Percentiles rank a stretch among this genome's conserved stretches.
phyloP scores from a whole-genome alignment of 176 grass and related monocot genomes.

The Lolium multiflorum region DNA sequence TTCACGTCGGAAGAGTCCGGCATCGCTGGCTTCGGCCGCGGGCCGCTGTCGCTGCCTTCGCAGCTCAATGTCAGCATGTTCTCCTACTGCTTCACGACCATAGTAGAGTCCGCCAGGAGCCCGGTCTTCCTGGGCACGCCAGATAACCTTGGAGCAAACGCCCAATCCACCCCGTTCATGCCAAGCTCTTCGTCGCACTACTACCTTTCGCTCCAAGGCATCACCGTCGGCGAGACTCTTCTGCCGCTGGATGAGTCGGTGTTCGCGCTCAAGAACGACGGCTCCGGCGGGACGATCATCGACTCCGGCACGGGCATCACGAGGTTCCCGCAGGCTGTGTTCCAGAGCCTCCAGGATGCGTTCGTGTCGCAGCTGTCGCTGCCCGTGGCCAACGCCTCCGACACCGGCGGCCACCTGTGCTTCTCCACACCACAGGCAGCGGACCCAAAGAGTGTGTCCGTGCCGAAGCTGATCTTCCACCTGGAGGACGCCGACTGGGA shows the following conservation, averaged over 20 bases:
- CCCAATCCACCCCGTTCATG: conserved; percentile 47
- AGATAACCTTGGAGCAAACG: conserved; percentile 15
- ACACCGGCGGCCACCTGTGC: neutral
- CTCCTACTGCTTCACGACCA: conserved; percentile 66
- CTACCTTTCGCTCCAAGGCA: conserved; percentile 50
- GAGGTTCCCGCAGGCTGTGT: no score
- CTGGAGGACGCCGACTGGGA: conserved; percentile 52
- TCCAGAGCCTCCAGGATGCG: no score
- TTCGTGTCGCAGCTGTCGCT: no score
- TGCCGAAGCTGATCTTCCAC: conserved; percentile 58
- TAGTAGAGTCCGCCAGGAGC: no score
- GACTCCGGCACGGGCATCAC: no score
- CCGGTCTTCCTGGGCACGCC: conserved; percentile 54
- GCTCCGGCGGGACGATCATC: no score
- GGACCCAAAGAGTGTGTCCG: no score
- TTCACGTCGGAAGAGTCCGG: conserved; percentile 43
- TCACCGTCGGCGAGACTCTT: no score
- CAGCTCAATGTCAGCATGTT: conserved; percentile 62
- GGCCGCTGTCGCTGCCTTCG: conserved; percentile 57
- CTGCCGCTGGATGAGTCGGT: no score
- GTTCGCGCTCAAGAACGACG: no score
- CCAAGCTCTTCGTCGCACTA: conserved; percentile 23
- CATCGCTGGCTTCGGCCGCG: conserved; percentile 66
- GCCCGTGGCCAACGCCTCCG: no score
- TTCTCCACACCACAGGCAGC: conserved; percentile 3